These are phyloP conservation scores for Straminergon stramineum DNA, from an alignment of 225 moss, liverwort and hornwort species.

Conservation along the genomic window DNA sequence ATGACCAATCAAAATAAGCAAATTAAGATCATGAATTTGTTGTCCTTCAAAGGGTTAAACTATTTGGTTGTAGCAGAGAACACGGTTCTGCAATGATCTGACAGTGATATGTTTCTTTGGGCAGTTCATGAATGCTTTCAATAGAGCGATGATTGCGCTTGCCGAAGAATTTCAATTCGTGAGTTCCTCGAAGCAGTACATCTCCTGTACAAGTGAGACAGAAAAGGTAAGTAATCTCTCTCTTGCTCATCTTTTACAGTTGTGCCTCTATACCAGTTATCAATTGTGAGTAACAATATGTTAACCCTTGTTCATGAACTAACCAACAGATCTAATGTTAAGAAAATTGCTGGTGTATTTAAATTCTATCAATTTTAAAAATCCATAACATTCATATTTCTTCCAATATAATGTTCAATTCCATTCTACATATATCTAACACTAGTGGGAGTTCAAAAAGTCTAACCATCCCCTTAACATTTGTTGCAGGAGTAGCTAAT, in stretches of 20 bases:
- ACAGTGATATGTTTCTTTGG: neutral
- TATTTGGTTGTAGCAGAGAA: neutral
- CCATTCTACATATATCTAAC: neutral
- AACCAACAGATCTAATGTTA: neutral
- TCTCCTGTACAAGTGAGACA: constrained; percentile 59
- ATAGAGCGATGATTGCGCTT: constrained; percentile 68
- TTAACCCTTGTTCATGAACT: neutral
- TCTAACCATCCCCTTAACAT: neutral
- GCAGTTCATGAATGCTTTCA: constrained; percentile 89
- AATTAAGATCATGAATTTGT: neutral
- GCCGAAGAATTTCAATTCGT: constrained; percentile 68
- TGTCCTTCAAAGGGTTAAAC: neutral
- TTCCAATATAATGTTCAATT: neutral
- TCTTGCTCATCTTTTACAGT: neutral
- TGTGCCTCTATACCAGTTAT: neutral
- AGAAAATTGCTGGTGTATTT: neutral
- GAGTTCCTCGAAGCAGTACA: constrained; percentile 70
- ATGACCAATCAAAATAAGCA: neutral
- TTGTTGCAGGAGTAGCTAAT: neutral
- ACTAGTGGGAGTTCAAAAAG: neutral
- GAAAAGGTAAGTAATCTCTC: constrained; percentile 53
- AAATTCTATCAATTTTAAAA: neutral
- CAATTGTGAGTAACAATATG: neutral
- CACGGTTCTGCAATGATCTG: neutral
- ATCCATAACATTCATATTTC: neutral